These are phyloP conservation scores for Balakata baccata DNA, from an alignment of 345 rosid species.

Conservation along the genomic window DNA sequence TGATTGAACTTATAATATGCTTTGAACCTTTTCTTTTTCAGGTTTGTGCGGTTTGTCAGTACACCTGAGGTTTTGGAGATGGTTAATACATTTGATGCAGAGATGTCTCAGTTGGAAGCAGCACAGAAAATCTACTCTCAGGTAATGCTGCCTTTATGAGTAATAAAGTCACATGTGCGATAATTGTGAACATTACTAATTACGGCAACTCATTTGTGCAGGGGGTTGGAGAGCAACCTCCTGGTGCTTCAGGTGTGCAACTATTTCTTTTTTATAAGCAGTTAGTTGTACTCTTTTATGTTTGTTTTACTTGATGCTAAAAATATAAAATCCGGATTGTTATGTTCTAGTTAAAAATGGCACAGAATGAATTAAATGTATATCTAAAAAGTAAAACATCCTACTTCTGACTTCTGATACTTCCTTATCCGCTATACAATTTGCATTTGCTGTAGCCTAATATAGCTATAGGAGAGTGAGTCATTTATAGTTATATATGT, in stretches of 20 bases:
- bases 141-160: constrained; percentile 45
- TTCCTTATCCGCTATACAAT: background rate
- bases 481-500: background rate
- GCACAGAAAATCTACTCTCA: constrained; percentile 79
- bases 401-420: background rate
- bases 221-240: constrained; percentile 62
- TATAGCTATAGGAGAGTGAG: background rate
- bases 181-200: constrained; percentile 32
- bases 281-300: background rate
- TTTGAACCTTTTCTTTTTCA: constrained; percentile 33
- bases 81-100: constrained; percentile 72
- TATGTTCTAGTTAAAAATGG: background rate
- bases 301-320: background rate
- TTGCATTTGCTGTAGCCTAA: background rate
- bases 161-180: constrained; percentile 14
- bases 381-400: background rate
- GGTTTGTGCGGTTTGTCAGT: constrained; percentile 98
- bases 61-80: constrained; percentile 91
- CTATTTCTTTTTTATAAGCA: background rate
- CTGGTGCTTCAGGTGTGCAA: constrained; percentile 57
- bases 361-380: background rate
- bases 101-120: constrained; percentile 94
- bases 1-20: constrained; percentile 20
- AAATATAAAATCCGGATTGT: background rate
- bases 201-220: constrained; percentile 36